phyloP scores from a whole-genome alignment of 2,329 filamentous ascomycete species.

The Fusarium heterosporum region DNA sequence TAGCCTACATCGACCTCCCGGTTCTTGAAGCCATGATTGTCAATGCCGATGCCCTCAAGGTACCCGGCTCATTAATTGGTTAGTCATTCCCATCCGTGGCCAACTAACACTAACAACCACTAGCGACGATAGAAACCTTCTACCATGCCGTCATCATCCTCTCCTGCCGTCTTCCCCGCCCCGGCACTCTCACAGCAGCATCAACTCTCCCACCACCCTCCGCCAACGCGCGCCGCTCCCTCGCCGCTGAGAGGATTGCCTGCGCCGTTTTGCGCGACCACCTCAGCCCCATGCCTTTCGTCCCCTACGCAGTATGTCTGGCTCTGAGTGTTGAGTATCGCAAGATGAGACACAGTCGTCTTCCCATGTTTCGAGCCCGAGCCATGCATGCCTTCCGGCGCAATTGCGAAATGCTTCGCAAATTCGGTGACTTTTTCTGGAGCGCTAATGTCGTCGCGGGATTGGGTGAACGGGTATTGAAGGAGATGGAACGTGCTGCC shows the following conservation, averaged over 20 bases:
- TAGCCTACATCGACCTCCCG: conserved; percentile 64
- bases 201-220: conserved; percentile 60
- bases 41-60: conserved; percentile 63
- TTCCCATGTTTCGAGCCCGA: conserved; percentile 69
- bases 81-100: conserved; percentile 28
- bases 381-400: conserved; percentile 66
- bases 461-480: conserved; percentile 66
- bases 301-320: conserved; percentile 71
- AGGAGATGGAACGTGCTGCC: conserved; percentile 67
- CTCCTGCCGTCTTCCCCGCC: conserved; percentile 66
- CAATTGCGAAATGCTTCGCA: conserved; percentile 64
- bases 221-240: conserved; percentile 67
- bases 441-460: conserved; percentile 66
- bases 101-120: conserved; percentile 31
- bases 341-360: conserved; percentile 71
- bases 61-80: conserved; percentile 64
- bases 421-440: conserved; percentile 68
- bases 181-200: conserved; percentile 54
- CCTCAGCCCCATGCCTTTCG: conserved; percentile 66
- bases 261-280: conserved; percentile 65
- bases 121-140: conserved; percentile 71
- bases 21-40: conserved; percentile 69
- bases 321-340: conserved; percentile 72
- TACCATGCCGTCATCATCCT: conserved; percentile 74
- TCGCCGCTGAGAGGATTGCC: conserved; percentile 68